These are phyloP conservation scores for Lachancea cidri DNA, from an alignment of 805 yeast genomes.

Conservation along the genomic window DNA sequence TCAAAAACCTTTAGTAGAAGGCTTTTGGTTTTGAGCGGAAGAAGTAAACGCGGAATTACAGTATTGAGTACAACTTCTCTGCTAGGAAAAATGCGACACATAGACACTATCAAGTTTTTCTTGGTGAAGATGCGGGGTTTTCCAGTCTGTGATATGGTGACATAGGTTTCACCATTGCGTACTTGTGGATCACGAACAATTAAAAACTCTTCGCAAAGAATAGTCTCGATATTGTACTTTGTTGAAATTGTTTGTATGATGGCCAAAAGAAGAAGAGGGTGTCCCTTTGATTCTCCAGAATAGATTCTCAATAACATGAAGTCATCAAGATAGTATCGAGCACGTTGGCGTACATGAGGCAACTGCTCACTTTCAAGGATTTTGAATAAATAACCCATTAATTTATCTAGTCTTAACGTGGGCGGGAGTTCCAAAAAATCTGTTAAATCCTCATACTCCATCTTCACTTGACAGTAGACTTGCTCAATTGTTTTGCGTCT, in stretches of 20 bases:
- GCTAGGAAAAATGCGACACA: constrained; percentile 14
- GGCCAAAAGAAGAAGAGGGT: constrained; percentile 17
- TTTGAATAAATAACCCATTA: constrained; percentile 12
- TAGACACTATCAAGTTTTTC: constrained; percentile 12
- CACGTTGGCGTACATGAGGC: constrained; percentile 1
- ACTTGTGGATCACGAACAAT: constrained; percentile 16
- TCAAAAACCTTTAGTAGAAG: constrained; percentile 15
- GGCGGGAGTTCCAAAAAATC: constrained; percentile 14
- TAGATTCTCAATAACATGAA: constrained; percentile 23
- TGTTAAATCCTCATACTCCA: constrained; percentile 8
- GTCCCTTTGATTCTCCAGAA: constrained; percentile 22
- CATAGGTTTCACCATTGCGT: constrained; percentile 15
- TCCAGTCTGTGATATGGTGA: constrained; percentile 15
- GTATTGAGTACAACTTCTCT: constrained; percentile 12
- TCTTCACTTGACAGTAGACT: constrained; percentile 11
- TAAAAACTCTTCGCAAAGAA: constrained; percentile 15
- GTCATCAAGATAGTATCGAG: constrained; percentile 15
- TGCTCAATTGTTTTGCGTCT: constrained; percentile 9
- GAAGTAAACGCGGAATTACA: constrained; percentile 14
- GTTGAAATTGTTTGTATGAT: constrained; percentile 22
- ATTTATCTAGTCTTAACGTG: constrained; percentile 16
- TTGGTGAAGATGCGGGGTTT: constrained; percentile 17
- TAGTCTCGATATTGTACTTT: constrained; percentile 13
- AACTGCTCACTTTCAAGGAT: constrained; percentile 8
- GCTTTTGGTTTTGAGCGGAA: constrained; percentile 12